Evolutionary conservation across 1,284 basidiomycete species (phyloP).

Genomic region (Peniophora sp.): DNA sequence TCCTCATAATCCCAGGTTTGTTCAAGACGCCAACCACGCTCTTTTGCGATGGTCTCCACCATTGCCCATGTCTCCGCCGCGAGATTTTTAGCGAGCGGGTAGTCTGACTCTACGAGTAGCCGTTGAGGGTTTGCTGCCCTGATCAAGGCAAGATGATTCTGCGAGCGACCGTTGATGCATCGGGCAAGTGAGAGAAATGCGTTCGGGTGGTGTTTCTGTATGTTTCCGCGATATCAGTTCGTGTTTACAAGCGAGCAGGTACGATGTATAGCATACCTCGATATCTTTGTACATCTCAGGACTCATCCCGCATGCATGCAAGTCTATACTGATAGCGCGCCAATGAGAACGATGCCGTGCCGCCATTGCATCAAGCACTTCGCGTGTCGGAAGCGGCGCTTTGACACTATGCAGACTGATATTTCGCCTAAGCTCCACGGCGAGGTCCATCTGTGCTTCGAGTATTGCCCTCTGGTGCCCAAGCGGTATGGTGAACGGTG

Average conservation of each 20-base stretch:
- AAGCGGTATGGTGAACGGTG: constrained; percentile 64
- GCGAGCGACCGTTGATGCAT: constrained; percentile 64
- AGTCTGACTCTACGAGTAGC: constrained; percentile 76
- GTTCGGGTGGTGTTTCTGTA: constrained; percentile 58
- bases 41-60: constrained; percentile 49
- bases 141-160: constrained; percentile 51
- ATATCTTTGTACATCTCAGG: constrained; percentile 57
- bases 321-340: constrained; percentile 57
- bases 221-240: constrained; percentile 1
- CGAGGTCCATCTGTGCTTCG: constrained; percentile 72
- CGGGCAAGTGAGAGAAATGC: constrained; percentile 74
- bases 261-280: constrained; percentile 39
- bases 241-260: background rate
- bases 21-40: constrained; percentile 63
- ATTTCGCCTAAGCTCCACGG: constrained; percentile 61
- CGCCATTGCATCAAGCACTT: constrained; percentile 49
- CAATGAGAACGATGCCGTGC: constrained; percentile 43
- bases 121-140: constrained; percentile 48
- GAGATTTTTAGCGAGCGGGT: constrained; percentile 43
- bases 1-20: constrained; percentile 35
- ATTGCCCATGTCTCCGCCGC: constrained; percentile 63
- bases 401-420: constrained; percentile 79
- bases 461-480: constrained; percentile 66
- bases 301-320: constrained; percentile 75
- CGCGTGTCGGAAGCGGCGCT: constrained; percentile 52